phyloP scores from a whole-genome alignment of 306 rosid genomes.

The Cicer bijugum region DNA sequence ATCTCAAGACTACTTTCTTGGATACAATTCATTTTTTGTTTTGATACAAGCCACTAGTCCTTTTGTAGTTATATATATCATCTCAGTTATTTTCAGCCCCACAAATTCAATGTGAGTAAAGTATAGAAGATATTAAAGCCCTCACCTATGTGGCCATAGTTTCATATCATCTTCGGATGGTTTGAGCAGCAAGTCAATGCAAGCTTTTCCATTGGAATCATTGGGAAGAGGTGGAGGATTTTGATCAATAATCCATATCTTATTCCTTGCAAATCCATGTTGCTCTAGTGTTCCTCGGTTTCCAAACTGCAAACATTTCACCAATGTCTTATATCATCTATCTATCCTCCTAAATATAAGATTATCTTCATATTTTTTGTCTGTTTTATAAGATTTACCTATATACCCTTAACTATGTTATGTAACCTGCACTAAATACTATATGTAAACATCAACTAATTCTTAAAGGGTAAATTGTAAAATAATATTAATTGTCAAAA shows the following conservation, averaged over 20 bases:
- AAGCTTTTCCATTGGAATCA: slow-evolving; percentile 62
- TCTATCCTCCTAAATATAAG: too few species aligned
- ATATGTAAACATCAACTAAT: too few species aligned
- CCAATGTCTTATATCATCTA: neutral
- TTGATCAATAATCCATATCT: slow-evolving; percentile 67
- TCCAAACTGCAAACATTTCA: slow-evolving; percentile 60
- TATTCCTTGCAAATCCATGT: slow-evolving; percentile 91
- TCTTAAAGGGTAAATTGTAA: too few species aligned
- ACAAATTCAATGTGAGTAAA: neutral
- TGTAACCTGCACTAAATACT: too few species aligned
- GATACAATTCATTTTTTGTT: neutral
- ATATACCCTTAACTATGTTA: too few species aligned
- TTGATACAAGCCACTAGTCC: neutral
- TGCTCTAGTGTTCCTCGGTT: slow-evolving; percentile 72
- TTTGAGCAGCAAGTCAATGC: slow-evolving; percentile 73
- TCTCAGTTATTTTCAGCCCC: slow-evolving; percentile 17
- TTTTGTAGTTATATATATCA: neutral
- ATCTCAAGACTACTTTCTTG: neutral
- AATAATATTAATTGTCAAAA: too few species aligned
- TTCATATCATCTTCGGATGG: slow-evolving; percentile 76
- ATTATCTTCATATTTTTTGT: too few species aligned
- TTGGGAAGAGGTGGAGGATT: slow-evolving; percentile 67
- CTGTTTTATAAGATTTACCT: too few species aligned
- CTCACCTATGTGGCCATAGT: slow-evolving; percentile 83
- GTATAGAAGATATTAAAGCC: neutral